Evolutionary conservation across 106 monocot genomes (phyloP).

Genomic region (Dioscorea dumetorum): DNA sequence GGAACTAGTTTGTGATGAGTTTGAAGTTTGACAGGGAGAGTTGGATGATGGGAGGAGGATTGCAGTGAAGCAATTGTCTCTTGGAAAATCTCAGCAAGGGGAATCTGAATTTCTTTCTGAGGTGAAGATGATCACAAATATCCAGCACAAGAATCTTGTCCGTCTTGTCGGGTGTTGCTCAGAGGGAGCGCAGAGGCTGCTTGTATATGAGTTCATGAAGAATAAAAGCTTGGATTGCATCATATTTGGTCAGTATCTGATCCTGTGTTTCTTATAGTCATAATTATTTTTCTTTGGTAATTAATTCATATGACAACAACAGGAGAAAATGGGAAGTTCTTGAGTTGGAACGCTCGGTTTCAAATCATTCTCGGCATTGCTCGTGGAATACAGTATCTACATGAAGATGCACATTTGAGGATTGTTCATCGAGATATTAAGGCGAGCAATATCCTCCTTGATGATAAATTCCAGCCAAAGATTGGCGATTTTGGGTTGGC

Average conservation of each 20-base stretch:
- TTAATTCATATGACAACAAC: background rate
- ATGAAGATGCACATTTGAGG: conserved; percentile 53
- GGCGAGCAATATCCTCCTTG: conserved; percentile 58
- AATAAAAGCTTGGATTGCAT: conserved; percentile 42
- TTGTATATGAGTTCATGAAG: conserved; percentile 53
- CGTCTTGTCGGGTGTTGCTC: conserved; percentile 43
- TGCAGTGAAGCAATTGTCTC: conserved; percentile 43
- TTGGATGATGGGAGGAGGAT: conserved; percentile 37
- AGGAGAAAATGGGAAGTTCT: conserved; percentile 20
- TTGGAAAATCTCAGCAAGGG: conserved; percentile 45
- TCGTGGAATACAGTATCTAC: conserved; percentile 49
- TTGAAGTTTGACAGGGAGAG: conserved; percentile 21
- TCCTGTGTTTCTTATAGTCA: too few species aligned
- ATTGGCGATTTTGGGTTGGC: conserved; percentile 64
- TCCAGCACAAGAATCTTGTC: conserved; percentile 54
- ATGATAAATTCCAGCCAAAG: conserved; percentile 59
- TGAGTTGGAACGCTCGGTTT: conserved; percentile 43
- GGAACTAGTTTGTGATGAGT: background rate
- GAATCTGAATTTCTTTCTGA: conserved; percentile 48
- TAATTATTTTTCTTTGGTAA: too few species aligned
- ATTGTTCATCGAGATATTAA: conserved; percentile 63
- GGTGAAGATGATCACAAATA: conserved; percentile 45
- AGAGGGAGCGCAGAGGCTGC: conserved; percentile 41
- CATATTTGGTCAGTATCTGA: conserved; percentile 27
- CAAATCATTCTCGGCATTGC: conserved; percentile 55